phyloP scores from a whole-genome alignment of 345 rosid species.

The Streptanthus diversifolius region DNA sequence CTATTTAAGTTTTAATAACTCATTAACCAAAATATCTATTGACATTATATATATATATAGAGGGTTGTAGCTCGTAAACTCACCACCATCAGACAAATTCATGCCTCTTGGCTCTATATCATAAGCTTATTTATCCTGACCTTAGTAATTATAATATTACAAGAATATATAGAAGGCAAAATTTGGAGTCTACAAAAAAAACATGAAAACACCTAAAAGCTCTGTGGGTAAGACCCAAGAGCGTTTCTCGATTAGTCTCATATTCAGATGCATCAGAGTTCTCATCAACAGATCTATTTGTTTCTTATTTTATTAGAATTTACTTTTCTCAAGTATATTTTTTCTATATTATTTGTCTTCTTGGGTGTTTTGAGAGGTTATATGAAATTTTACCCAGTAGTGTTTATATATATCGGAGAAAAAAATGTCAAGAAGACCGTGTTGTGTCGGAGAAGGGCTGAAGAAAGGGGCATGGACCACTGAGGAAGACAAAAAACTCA shows the following conservation, averaged over 20 bases:
- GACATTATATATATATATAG: not conserved
- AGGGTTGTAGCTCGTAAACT: not conserved
- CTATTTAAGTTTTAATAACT: not conserved
- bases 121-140: not conserved
- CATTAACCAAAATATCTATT: not conserved
- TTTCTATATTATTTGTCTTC: not conserved
- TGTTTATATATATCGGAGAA: not conserved
- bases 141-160: not conserved
- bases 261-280: conserved; percentile 36
- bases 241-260: conserved; percentile 30
- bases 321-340: not conserved
- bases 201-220: conserved; percentile 23
- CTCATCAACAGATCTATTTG: conserved; percentile 35
- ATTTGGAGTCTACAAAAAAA: not conserved
- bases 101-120: conserved; percentile 10
- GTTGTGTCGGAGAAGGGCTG: conserved; percentile 34
- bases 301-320: not conserved
- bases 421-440: conserved; percentile 35
- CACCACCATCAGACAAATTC: conserved; percentile 14
- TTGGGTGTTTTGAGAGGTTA: conserved; percentile 13
- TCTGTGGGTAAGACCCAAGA: conserved; percentile 11
- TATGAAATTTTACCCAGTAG: not conserved
- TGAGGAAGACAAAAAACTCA: conserved; percentile 34
- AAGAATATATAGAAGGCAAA: not conserved
- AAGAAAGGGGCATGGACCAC: conserved; percentile 41